Percentiles rank a stretch among this genome's conserved stretches.
These are phyloP conservation scores for Funneliformis mosseae DNA, from an alignment of 192 early-diverging fungal species.

Conservation along the genomic window DNA sequence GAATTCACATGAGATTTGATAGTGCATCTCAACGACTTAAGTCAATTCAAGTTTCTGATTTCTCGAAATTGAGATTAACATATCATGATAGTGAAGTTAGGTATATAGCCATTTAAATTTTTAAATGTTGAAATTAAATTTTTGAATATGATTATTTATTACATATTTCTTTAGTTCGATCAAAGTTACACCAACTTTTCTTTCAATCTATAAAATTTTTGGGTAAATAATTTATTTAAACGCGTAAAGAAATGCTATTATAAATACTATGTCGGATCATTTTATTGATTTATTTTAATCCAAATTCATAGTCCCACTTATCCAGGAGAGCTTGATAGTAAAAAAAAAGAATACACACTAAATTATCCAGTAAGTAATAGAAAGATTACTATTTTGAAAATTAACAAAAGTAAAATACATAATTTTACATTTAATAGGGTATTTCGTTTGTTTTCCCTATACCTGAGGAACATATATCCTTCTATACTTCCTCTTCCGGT, in stretches of 20 bases:
- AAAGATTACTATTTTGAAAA: background rate
- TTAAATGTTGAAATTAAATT: background rate
- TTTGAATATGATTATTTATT: background rate
- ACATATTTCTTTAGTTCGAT: slow-evolving; percentile 49
- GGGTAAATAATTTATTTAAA: slow-evolving; percentile 49
- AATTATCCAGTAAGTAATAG: slow-evolving; percentile 65
- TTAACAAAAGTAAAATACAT: background rate
- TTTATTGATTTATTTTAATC: background rate
- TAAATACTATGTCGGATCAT: background rate
- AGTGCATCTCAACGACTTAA: slow-evolving; percentile 59
- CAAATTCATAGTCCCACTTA: slow-evolving; percentile 51
- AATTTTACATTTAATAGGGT: slow-evolving; percentile 46
- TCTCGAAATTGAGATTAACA: slow-evolving; percentile 52
- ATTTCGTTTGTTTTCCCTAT: slow-evolving; percentile 74
- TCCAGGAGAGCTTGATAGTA: slow-evolving; percentile 62
- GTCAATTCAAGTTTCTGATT: slow-evolving; percentile 65
- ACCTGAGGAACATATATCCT: slow-evolving; percentile 54
- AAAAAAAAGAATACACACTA: slow-evolving; percentile 58
- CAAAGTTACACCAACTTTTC: slow-evolving; percentile 66
- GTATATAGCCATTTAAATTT: slow-evolving; percentile 32
- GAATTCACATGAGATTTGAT: slow-evolving; percentile 63
- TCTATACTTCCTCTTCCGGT: slow-evolving; percentile 56
- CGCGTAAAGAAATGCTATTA: background rate
- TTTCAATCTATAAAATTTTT: slow-evolving; percentile 69
- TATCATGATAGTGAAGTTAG: slow-evolving; percentile 64